These are phyloP conservation scores for Wickerhamomyces kurtzmanii DNA, from an alignment of 805 yeast species.

Conservation along the genomic window DNA sequence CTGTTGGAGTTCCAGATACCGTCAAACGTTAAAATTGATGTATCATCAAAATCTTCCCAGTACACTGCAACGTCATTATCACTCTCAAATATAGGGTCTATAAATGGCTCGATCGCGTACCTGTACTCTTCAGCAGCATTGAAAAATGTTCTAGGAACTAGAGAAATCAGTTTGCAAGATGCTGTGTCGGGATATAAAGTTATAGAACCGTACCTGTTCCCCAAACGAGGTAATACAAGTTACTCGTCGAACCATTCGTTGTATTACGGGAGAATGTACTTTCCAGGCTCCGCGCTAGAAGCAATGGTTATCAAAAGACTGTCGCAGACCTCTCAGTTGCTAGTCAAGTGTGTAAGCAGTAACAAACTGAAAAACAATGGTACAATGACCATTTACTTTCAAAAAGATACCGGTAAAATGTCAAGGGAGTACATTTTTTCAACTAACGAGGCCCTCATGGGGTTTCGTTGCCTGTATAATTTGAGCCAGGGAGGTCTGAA, in stretches of 20 bases:
- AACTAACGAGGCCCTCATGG: slow-evolving; percentile 75
- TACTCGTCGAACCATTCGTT: slow-evolving; percentile 28
- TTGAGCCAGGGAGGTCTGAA: slow-evolving; percentile 29
- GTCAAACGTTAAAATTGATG: slow-evolving; percentile 48
- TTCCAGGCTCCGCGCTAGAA: slow-evolving; percentile 81
- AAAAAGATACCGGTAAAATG: slow-evolving; percentile 51
- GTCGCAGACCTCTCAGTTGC: slow-evolving; percentile 48
- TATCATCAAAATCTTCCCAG: slow-evolving; percentile 62
- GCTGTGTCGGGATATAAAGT: slow-evolving; percentile 61
- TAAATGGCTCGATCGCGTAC: slow-evolving; percentile 81
- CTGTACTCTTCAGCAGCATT: slow-evolving; percentile 59
- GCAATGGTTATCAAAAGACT: slow-evolving; percentile 73
- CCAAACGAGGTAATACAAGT: slow-evolving; percentile 16
- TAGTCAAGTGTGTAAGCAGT: slow-evolving; percentile 69
- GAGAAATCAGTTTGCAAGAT: slow-evolving; percentile 47
- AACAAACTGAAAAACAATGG: slow-evolving; percentile 43
- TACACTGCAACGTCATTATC: slow-evolving; percentile 66
- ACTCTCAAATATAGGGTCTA: slow-evolving; percentile 48
- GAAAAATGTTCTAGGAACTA: slow-evolving; percentile 38
- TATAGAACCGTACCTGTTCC: slow-evolving; percentile 33
- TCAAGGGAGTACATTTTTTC: slow-evolving; percentile 73
- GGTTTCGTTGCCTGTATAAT: slow-evolving; percentile 72
- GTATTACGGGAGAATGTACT: slow-evolving; percentile 77
- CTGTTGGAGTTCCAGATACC: slow-evolving; percentile 72
- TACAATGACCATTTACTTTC: slow-evolving; percentile 59